These are phyloP conservation scores for Candida easanensis DNA, from an alignment of 805 yeast genomes.

Conservation along the genomic window DNA sequence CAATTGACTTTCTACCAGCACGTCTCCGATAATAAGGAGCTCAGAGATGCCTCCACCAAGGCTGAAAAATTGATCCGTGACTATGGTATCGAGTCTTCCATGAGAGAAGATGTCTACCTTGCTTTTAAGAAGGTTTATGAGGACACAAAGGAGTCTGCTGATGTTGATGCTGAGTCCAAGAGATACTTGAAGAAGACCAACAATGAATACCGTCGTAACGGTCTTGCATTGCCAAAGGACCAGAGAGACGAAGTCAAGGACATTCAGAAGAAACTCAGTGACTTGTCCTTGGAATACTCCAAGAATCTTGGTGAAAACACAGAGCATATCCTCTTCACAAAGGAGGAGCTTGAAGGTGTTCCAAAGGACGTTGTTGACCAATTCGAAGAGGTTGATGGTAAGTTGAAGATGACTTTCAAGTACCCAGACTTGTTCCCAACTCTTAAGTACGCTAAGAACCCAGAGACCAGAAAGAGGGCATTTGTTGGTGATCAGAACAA, in stretches of 20 bases:
- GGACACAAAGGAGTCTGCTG: slow-evolving; percentile 31
- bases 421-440: slow-evolving; percentile 80
- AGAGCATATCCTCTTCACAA: slow-evolving; percentile 56
- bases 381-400: slow-evolving; percentile 46
- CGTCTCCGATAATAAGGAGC: slow-evolving; percentile 60
- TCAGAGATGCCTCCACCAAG: slow-evolving; percentile 67
- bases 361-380: slow-evolving; percentile 61
- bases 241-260: slow-evolving; percentile 54
- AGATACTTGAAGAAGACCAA: slow-evolving; percentile 57
- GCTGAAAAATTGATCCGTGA: slow-evolving; percentile 59
- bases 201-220: slow-evolving; percentile 60
- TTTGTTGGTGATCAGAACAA: slow-evolving; percentile 68
- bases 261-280: slow-evolving; percentile 58
- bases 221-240: slow-evolving; percentile 58
- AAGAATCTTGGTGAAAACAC: slow-evolving; percentile 72
- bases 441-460: slow-evolving; percentile 63
- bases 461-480: slow-evolving; percentile 65
- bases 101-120: slow-evolving; percentile 64
- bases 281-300: slow-evolving; percentile 51
- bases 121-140: slow-evolving; percentile 52
- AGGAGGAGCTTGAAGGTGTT: slow-evolving; percentile 69
- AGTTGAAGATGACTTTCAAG: slow-evolving; percentile 69
- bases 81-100: slow-evolving; percentile 58
- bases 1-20: slow-evolving; percentile 69
- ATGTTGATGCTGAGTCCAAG: slow-evolving; percentile 50